phyloP scores from a whole-genome alignment of 2,329 filamentous ascomycete species.

The Beauveria asiatica region DNA sequence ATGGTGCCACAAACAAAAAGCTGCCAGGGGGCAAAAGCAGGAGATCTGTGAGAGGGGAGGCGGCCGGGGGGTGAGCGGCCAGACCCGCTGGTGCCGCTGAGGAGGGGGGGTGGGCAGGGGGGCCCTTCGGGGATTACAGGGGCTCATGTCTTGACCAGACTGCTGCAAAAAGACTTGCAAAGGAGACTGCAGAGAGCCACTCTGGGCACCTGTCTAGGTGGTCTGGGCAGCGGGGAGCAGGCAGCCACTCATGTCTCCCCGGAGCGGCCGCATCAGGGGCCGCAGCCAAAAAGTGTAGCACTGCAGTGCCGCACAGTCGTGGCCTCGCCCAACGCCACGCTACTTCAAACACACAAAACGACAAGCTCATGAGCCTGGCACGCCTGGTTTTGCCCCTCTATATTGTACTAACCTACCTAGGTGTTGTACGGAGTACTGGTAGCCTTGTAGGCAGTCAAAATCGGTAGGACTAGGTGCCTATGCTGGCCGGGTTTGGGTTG shows the following conservation, averaged over 20 bases:
- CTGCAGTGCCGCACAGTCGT: not conserved
- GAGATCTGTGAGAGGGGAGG: not conserved
- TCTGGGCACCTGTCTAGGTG: too few relatives aligned
- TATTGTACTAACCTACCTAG: not conserved
- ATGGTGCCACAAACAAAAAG: not conserved
- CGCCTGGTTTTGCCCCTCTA: not conserved
- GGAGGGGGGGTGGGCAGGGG: not conserved
- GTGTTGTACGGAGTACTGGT: not conserved
- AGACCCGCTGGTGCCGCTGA: not conserved
- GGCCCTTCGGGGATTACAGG: not conserved
- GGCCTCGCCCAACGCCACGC: not conserved
- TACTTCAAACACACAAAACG: too few relatives aligned
- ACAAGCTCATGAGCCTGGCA: not conserved
- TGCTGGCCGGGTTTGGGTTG: too few relatives aligned
- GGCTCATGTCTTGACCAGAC: not conserved
- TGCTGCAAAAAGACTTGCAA: too few relatives aligned
- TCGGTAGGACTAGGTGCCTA: too few relatives aligned
- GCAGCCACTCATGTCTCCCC: not conserved
- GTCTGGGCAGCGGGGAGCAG: not conserved
- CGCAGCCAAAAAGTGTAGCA: not conserved
- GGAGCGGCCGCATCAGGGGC: not conserved
- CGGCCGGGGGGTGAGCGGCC: not conserved
- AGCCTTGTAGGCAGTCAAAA: not conserved
- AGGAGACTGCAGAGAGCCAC: too few relatives aligned
- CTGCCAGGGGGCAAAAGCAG: not conserved